Evolutionary conservation across 2,329 filamentous ascomycete genomes (phyloP).

Genomic region (Aspergillus sp.): DNA sequence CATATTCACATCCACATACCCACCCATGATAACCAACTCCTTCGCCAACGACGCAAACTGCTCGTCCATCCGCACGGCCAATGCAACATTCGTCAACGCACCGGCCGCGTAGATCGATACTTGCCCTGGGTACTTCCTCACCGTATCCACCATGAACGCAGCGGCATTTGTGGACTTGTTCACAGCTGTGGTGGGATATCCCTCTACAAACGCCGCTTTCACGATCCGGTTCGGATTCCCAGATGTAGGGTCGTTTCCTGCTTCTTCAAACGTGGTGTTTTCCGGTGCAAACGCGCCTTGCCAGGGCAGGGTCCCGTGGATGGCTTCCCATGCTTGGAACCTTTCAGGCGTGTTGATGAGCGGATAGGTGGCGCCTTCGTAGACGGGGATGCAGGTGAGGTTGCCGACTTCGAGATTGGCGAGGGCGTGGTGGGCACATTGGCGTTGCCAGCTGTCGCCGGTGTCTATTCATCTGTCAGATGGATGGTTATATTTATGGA

Average conservation of each 20-base stretch:
- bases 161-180: slow-evolving; percentile 34
- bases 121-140: slow-evolving; percentile 47
- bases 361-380: slow-evolving; percentile 44
- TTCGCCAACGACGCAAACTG: slow-evolving; percentile 44
- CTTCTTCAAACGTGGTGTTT: slow-evolving; percentile 39
- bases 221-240: slow-evolving; percentile 41
- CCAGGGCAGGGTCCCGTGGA: slow-evolving; percentile 44
- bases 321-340: slow-evolving; percentile 41
- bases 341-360: slow-evolving; percentile 43
- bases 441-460: slow-evolving; percentile 43
- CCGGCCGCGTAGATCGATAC: slow-evolving; percentile 47
- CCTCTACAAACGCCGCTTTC: slow-evolving; percentile 40
- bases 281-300: slow-evolving; percentile 42
- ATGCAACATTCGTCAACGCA: slow-evolving; percentile 46
- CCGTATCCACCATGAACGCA: slow-evolving; percentile 45
- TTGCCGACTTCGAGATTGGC: slow-evolving; percentile 45
- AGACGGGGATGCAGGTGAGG: slow-evolving; percentile 46
- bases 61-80: slow-evolving; percentile 44
- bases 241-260: slow-evolving; percentile 43
- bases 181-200: slow-evolving; percentile 43
- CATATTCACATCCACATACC: slow-evolving; percentile 44
- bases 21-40: slow-evolving; percentile 47
- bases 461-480: slow-evolving; percentile 26
- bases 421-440: slow-evolving; percentile 43
- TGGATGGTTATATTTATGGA: background rate